Evolutionary conservation across 2,329 filamentous ascomycete species (phyloP), one percentile per base, ranked within the genome.

Genomic region (Colletotrichum abscissum): DNA sequence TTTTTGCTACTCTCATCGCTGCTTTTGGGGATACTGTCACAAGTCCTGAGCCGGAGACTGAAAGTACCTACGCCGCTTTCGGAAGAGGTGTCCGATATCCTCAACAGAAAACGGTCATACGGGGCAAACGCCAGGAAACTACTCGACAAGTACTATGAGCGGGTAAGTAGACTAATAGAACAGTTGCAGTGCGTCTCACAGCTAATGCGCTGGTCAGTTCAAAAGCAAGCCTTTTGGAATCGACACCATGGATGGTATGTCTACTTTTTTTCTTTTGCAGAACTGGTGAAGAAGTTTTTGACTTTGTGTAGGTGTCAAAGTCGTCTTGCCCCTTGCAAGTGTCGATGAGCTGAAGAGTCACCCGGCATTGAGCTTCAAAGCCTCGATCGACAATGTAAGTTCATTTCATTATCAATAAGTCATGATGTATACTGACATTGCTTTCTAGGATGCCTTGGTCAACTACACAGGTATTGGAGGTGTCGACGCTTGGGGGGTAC

Each of bases 391-490:
- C 12, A 59, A 58, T 16, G 64, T 59, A 1, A 24, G 64, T 33
- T 16, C 4, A 58, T 52, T n/a, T 81, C 80, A 14, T 76, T 85
- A 68, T 42, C 5, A 3, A 16, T 6, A 16, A 19, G 38, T 42
- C 5, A 42, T 1, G 2, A 6, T 3, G 38, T 7, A 16, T 42
- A 14, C 38, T 42, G 5, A 42, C 5, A 3, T 16, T 42, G 5
- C 5, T 42, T 42, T 16, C 38, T 7, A 19, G 38, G 38, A 42
- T 42, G 38, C 38, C 5, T 16, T 42, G 38, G 5, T 42, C 16
- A 42, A 42, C 14, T 42, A 42, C 5, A 42, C 14, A 3, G 38
- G 38, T 3, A 42, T 42, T 42, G 14, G 38, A 42, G 38, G 38
- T 42, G 38, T 42, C 14, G 38, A 42, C 16, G 38, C 38, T 42